A percentile compares a stretch with the other conserved stretches of the same genome.
Conservation (phyloP, 257 asterid species). For the Euphrasia confusa region DNA sequence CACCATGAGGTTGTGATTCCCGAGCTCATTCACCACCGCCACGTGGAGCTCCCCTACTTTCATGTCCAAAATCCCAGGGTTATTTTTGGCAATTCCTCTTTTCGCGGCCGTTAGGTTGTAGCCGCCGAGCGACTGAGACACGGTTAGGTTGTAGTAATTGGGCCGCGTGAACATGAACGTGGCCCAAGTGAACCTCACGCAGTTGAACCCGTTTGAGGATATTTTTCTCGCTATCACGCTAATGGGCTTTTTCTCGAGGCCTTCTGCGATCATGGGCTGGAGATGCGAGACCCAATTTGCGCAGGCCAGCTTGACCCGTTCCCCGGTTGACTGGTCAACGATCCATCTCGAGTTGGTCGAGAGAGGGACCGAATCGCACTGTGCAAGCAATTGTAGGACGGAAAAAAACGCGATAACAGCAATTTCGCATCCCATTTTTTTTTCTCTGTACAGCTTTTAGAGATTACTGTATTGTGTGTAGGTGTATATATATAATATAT, state of each 20-base stretch:
- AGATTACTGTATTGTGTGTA: too few species aligned
- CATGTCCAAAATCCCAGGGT: conserved; percentile 39
- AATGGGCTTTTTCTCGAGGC: conserved; percentile 53
- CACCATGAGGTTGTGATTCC: conserved; percentile 46
- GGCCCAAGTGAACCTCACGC: conserved; percentile 70
- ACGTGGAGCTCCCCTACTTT: conserved; percentile 40
- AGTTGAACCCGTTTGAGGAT: conserved; percentile 50
- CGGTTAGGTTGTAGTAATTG: conserved; percentile 35
- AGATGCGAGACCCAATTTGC: conserved; percentile 45
- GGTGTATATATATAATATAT: too few species aligned
- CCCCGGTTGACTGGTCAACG: conserved; percentile 31
- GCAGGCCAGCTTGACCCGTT: conserved; percentile 55
- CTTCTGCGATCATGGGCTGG: conserved; percentile 37
- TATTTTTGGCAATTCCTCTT: conserved; percentile 38
- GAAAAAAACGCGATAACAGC: conserved; percentile 3
- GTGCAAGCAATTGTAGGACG: conserved; percentile 11
- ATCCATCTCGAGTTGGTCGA: conserved; percentile 62
- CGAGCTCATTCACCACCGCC: conserved; percentile 52
- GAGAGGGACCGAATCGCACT: conserved; percentile 34
- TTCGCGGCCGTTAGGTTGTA: conserved; percentile 38
- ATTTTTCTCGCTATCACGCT: conserved; percentile 24
- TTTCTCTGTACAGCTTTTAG: too few species aligned
- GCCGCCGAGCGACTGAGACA: conserved; percentile 34
- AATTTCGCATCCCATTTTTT: too few species aligned
- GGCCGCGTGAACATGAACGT: conserved; percentile 56